Conservation (phyloP, 192 early-diverging fungal genomes). For the Ramicandelaber brevisporus region DNA sequence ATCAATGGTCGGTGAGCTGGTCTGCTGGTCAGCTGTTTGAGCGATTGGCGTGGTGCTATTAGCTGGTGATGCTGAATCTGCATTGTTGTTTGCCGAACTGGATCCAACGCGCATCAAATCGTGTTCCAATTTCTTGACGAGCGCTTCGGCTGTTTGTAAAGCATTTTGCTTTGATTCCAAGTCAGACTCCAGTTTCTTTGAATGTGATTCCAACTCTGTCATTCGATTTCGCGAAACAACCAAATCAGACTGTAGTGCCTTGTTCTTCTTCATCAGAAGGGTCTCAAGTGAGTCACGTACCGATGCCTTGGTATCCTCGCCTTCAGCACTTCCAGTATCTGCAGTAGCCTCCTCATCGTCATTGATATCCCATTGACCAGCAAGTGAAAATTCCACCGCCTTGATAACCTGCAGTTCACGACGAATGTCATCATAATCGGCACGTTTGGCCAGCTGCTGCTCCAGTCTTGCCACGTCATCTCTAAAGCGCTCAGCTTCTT, state of each 20-base stretch:
- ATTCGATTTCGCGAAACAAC: conserved; percentile 14
- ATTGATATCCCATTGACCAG: conserved; percentile 14
- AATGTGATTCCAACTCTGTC: neutral
- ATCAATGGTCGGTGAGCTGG: conserved; percentile 1
- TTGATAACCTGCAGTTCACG: conserved; percentile 55
- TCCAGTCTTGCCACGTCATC: conserved; percentile 11
- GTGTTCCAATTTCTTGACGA: neutral
- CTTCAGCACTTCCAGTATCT: no score
- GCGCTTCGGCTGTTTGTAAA: neutral
- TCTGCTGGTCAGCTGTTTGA: conserved; percentile 1
- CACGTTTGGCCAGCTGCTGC: conserved; percentile 8
- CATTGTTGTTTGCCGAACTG: no score
- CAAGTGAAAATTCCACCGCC: conserved; percentile 36
- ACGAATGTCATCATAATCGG: conserved; percentile 71
- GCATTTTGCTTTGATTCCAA: neutral
- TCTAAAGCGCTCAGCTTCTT: conserved; percentile 9
- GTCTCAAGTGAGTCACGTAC: conserved; percentile 40
- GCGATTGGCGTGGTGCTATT: no score
- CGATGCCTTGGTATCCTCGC: conserved; percentile 11
- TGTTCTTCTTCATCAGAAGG: conserved; percentile 60
- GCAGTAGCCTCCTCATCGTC: no score
- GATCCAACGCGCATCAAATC: neutral
- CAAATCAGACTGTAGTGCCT: conserved; percentile 42
- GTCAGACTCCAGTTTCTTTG: neutral
- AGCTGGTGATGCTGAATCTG: no score